These are phyloP conservation scores for Suillus variegatus DNA, from an alignment of 768 basidiomycete genomes.

Conservation along the genomic window DNA sequence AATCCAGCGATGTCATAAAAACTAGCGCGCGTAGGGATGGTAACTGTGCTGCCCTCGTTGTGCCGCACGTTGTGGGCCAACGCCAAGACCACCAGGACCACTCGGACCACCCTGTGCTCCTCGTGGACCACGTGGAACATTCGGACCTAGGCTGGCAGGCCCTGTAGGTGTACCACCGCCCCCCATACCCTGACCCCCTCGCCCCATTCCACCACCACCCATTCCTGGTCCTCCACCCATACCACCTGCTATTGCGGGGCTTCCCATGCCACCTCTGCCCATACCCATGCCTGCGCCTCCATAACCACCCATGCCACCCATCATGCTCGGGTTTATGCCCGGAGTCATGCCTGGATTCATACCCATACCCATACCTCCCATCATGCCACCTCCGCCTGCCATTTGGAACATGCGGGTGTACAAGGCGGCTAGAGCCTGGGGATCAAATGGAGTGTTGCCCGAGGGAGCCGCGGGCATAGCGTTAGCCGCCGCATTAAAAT, in stretches of 20 bases:
- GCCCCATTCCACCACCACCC: conserved; percentile 43
- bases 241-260: conserved; percentile 28
- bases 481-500: conserved; percentile 33
- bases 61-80: conserved; percentile 71
- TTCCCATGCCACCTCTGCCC: conserved; percentile 37
- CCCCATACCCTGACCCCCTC: conserved; percentile 41
- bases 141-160: conserved; percentile 49
- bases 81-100: conserved; percentile 47
- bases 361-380: conserved; percentile 46
- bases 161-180: conserved; percentile 35
- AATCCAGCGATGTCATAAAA: conserved; percentile 14
- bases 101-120: conserved; percentile 57
- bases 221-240: conserved; percentile 41
- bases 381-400: conserved; percentile 55
- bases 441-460: conserved; percentile 78
- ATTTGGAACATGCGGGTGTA: conserved; percentile 97
- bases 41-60: conserved; percentile 80
- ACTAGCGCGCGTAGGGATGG: conserved; percentile 78
- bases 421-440: conserved; percentile 87
- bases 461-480: conserved; percentile 26
- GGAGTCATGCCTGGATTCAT: conserved; percentile 4
- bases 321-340: conserved; percentile 26
- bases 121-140: conserved; percentile 67
- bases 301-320: conserved; percentile 35
- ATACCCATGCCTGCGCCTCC: conserved; percentile 38